phyloP scores from a whole-genome alignment of 1,284 basidiomycete species.

The Pseudozyma flocculosa region DNA sequence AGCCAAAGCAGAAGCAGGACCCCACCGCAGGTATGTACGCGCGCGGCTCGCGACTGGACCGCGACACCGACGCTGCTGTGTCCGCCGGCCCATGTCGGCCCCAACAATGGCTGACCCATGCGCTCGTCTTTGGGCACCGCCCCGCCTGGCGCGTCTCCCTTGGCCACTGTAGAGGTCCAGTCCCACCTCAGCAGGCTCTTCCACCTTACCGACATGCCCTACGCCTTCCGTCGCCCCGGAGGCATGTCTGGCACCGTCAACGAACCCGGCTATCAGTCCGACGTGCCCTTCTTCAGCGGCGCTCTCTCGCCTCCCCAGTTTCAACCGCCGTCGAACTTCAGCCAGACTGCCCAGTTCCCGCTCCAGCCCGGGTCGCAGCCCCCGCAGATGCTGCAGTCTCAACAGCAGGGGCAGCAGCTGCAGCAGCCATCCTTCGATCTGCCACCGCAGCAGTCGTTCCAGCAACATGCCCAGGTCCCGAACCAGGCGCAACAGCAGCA shows the following conservation, averaged over 20 bases:
- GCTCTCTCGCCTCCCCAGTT: background rate
- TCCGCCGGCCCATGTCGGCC: no score
- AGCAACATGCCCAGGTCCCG: constrained; percentile 1
- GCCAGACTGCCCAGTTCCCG: no score
- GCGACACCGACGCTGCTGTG: background rate
- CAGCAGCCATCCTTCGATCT: constrained; percentile 1
- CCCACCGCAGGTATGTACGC: constrained; percentile 1
- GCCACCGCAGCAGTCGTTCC: constrained; percentile 4
- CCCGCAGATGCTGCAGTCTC: constrained; percentile 2
- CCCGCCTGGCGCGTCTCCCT: no score
- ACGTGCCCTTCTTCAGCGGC: background rate
- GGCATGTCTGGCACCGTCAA: constrained; percentile 14
- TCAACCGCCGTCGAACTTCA: background rate
- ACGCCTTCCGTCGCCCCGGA: constrained; percentile 39
- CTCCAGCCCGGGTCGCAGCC: constrained; percentile 3
- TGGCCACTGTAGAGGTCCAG: constrained; percentile 27
- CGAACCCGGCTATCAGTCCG: background rate
- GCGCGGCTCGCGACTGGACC: background rate
- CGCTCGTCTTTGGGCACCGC: no score
- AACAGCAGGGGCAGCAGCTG: constrained; percentile 5
- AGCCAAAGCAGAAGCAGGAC: constrained; percentile 47
- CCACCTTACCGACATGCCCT: constrained; percentile 42
- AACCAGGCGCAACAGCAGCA: constrained; percentile 3
- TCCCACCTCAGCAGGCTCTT: constrained; percentile 45
- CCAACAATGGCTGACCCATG: no score